These are phyloP conservation scores for Penicillium sp. DNA, from an alignment of 2,329 filamentous ascomycete species.

Conservation along the genomic window DNA sequence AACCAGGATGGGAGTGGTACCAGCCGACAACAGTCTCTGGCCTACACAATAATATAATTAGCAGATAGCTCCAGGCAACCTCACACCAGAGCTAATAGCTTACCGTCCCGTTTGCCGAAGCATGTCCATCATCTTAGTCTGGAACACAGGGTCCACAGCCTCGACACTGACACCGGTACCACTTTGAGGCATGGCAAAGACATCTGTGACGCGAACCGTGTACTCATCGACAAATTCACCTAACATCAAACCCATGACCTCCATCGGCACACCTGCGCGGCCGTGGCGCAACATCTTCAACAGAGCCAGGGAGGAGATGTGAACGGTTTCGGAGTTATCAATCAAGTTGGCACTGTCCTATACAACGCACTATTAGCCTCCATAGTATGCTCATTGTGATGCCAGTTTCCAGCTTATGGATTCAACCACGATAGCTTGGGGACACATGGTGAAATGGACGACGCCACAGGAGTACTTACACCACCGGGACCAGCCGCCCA, in stretches of 20 bases:
- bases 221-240: constrained; percentile 99
- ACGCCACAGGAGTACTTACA: constrained; percentile 30
- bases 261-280: constrained; percentile 96
- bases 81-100: constrained; percentile 23
- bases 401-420: neutral
- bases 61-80: neutral
- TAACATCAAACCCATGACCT: constrained; percentile 99
- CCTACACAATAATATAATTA: constrained; percentile 44
- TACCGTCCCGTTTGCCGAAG: constrained; percentile 92
- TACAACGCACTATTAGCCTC: constrained; percentile 6
- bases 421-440: constrained; percentile 4
- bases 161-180: constrained; percentile 98
- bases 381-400: neutral
- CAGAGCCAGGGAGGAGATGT: constrained; percentile 94
- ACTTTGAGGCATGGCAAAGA: constrained; percentile 98
- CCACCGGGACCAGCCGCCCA: constrained; percentile 38
- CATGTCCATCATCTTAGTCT: constrained; percentile 99
- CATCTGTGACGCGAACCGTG: constrained; percentile 95
- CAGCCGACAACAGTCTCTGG: constrained; percentile 97
- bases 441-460: constrained; percentile 6
- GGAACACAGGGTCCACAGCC: constrained; percentile 96
- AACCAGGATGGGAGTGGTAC: constrained; percentile 99
- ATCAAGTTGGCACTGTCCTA: constrained; percentile 88
- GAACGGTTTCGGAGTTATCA: constrained; percentile 98
- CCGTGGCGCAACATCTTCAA: constrained; percentile 99